Conservation (phyloP, 768 basidiomycete species). For the Porphyrellus cyaneotinctus region DNA sequence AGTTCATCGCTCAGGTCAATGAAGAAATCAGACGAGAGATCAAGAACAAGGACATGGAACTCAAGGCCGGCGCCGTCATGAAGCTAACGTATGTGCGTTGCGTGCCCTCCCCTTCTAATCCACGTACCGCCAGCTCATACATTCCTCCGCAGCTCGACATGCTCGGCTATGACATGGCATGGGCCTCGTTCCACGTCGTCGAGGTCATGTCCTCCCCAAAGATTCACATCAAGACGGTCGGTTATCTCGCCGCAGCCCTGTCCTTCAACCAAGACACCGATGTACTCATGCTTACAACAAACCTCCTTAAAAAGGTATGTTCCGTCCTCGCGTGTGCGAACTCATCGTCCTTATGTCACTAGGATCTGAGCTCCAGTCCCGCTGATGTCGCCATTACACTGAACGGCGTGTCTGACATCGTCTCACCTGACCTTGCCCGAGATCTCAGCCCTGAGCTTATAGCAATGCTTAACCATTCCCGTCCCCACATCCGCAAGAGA, state of each 20-base stretch:
- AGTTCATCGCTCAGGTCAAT: slow-evolving; percentile 90
- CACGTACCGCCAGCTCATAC: slow-evolving; percentile 6
- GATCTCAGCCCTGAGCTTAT: slow-evolving; percentile 85
- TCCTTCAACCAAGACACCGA: slow-evolving; percentile 94
- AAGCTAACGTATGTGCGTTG: slow-evolving; percentile 96
- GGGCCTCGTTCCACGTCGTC: slow-evolving; percentile 95
- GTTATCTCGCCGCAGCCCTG: slow-evolving; percentile 89
- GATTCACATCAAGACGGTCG: slow-evolving; percentile 90
- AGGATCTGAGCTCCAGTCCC: slow-evolving; percentile 81
- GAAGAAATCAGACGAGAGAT: slow-evolving; percentile 92
- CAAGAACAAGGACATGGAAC: slow-evolving; percentile 90
- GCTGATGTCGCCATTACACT: slow-evolving; percentile 72
- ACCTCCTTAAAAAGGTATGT: slow-evolving; percentile 87
- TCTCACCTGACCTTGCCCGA: slow-evolving; percentile 84
- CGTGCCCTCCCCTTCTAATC: neutral
- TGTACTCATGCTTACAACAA: slow-evolving; percentile 95
- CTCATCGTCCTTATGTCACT: slow-evolving; percentile 9
- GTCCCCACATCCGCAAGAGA: slow-evolving; percentile 83
- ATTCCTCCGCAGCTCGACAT: slow-evolving; percentile 75
- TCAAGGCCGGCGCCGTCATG: slow-evolving; percentile 92
- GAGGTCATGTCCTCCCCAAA: slow-evolving; percentile 96
- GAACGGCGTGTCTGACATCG: slow-evolving; percentile 79
- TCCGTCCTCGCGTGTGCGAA: neutral
- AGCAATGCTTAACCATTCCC: slow-evolving; percentile 85
- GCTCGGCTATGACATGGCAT: slow-evolving; percentile 92